Conservation (phyloP, 2,329 filamentous ascomycete species). For the Cordyceps cicadae region DNA sequence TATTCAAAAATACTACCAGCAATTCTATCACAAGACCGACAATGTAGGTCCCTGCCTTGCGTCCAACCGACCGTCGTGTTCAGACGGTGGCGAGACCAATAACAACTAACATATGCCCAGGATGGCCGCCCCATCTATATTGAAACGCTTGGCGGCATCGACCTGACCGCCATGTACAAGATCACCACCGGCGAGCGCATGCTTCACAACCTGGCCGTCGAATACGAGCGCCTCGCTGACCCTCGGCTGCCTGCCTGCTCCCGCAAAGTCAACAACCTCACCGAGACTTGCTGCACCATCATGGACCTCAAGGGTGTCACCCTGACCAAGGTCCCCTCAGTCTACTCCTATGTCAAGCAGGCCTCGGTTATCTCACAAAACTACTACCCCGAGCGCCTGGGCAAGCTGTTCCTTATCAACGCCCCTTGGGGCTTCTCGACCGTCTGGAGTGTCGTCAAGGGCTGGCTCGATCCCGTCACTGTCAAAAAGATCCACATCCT, state of each 20-base stretch:
- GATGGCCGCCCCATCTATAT: conserved; percentile 97
- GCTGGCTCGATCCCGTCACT: conserved; percentile 93
- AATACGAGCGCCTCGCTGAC: conserved; percentile 95
- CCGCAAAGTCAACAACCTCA: conserved; percentile 77
- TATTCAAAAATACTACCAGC: conserved; percentile 87
- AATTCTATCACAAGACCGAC: conserved; percentile 98
- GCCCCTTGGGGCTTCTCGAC: conserved; percentile 89
- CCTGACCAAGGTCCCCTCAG: conserved; percentile 68
- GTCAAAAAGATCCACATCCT: conserved; percentile 93
- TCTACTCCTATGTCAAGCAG: conserved; percentile 80
- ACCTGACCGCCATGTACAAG: conserved; percentile 82
- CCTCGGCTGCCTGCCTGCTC: conserved; percentile 92
- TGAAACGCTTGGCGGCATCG: conserved; percentile 88
- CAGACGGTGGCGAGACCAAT: neutral
- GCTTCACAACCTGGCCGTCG: conserved; percentile 90
- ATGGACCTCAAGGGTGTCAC: conserved; percentile 97
- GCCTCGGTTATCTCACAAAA: conserved; percentile 91
- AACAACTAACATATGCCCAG: conserved; percentile 34
- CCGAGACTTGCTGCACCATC: conserved; percentile 97
- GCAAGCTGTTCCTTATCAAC: conserved; percentile 96
- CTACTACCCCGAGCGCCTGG: conserved; percentile 96
- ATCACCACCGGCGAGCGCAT: conserved; percentile 90
- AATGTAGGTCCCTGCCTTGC: conserved; percentile 42
- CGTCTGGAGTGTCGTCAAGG: conserved; percentile 80
- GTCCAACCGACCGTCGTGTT: neutral